Conservation (phyloP, 805 yeast genomes). For the Hanseniaspora clermontiae region DNA sequence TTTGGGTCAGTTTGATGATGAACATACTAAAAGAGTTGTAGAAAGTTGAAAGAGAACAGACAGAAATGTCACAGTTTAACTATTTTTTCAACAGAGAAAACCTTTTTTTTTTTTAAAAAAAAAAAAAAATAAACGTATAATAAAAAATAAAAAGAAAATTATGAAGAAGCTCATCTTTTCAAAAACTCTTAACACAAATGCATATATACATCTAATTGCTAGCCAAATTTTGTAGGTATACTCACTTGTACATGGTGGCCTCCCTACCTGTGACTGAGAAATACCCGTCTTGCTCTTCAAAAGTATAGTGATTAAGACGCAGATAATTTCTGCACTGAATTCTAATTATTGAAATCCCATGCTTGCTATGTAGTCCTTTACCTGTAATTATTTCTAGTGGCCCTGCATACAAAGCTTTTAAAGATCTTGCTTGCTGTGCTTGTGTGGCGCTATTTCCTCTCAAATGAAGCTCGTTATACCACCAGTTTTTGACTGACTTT, state of each 20-base stretch:
- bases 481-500: constrained; percentile 41
- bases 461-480: constrained; percentile 40
- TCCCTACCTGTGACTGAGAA: constrained; percentile 34
- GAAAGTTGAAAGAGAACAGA: too few species aligned
- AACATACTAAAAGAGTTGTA: too few species aligned
- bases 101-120: too few species aligned
- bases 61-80: too few species aligned
- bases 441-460: constrained; percentile 28
- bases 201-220: too few species aligned
- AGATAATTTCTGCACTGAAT: constrained; percentile 33
- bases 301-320: constrained; percentile 30
- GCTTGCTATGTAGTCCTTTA: constrained; percentile 54
- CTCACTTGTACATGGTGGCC: background rate
- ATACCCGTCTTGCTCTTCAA: constrained; percentile 35
- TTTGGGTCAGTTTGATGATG: too few species aligned
- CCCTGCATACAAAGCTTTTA: constrained; percentile 25
- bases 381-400: constrained; percentile 49
- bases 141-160: too few species aligned
- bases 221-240: too few species aligned
- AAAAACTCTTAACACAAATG: too few species aligned
- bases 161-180: too few species aligned
- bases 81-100: too few species aligned
- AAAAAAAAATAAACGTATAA: too few species aligned
- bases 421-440: constrained; percentile 23
- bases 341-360: constrained; percentile 42